These are phyloP conservation scores for Metschnikowia picachoensis DNA, from an alignment of 805 yeast species.

Conservation along the genomic window DNA sequence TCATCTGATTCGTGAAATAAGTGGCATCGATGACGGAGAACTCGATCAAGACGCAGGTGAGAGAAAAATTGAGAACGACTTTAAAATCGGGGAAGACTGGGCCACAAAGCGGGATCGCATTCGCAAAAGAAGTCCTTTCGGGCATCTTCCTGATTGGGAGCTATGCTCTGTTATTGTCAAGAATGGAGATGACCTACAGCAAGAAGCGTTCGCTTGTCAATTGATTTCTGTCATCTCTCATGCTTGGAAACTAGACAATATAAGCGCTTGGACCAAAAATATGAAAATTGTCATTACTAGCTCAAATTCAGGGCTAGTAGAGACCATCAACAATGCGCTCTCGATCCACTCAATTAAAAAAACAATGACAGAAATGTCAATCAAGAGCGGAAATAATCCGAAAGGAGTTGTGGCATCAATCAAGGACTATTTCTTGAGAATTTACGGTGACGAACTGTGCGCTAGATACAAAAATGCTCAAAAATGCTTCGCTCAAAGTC, in stretches of 20 bases:
- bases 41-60: conserved; percentile 54
- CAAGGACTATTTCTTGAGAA: conserved; percentile 70
- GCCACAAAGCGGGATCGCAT: conserved; percentile 74
- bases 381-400: conserved; percentile 62
- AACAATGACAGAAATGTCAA: conserved; percentile 74
- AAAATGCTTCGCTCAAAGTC: conserved; percentile 75
- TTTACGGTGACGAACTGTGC: conserved; percentile 64
- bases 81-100: conserved; percentile 96
- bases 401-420: conserved; percentile 63
- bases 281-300: conserved; percentile 93
- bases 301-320: conserved; percentile 87
- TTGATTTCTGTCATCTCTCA: conserved; percentile 81
- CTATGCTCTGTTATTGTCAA: conserved; percentile 92
- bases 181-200: conserved; percentile 93
- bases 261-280: conserved; percentile 85
- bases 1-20: conserved; percentile 39
- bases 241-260: conserved; percentile 69
- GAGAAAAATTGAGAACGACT: conserved; percentile 85
- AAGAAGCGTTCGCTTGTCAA: conserved; percentile 97
- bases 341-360: conserved; percentile 94
- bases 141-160: conserved; percentile 91
- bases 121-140: conserved; percentile 70
- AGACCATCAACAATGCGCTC: conserved; percentile 91
- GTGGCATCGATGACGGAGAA: conserved; percentile 32
- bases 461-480: conserved; percentile 68